Base-by-base conservation (phyloP, 2,329 filamentous ascomycete genomes). In the Lachnellula suecica region DNA sequence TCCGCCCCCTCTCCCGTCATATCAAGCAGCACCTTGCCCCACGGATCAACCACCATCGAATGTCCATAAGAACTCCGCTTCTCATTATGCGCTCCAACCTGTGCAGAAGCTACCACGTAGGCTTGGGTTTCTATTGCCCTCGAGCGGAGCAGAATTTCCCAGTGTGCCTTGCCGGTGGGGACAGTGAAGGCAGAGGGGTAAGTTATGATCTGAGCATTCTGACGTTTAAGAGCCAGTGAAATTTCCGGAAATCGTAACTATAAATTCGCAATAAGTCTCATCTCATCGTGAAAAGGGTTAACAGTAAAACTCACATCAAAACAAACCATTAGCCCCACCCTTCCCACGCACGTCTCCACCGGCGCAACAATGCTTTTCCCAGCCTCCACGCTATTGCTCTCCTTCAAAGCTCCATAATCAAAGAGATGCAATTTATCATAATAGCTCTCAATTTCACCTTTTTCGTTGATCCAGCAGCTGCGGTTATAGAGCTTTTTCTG, bases 341-440 rank as follows among this genome's bases (percentile, higher is more conserved):
- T 83, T 13, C 92, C 92, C 10, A 96, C 67, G 0, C 82, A 72
- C 0, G 86, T 89, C n/a, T 82, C 73, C 63, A 94, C 91, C 0
- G 91, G 91, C 3, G 82, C 69, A 1, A 83, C 73, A 37, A 96
- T 82, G 2, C 71, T 61, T 24, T 70, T 70, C 0, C 91, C 91
- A 4, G 81, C 79, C 64, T 92, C 85, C 0, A 91, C 89, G 42
- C 79, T 87, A 52, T 68, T 61, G 65, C 81, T 85, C 66, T 89
- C 86, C 59, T 78, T 82, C 57, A 88, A 52, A 84, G 79, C 38
- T 78, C 77, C 53, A 84, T 79, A 68, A 29, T 97, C 91, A 71
- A 97, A 97, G 13, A 97, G 79, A 68, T 97, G 92, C 27, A 96
- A 74, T 70, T 97, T 97, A 69, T 96, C 88, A 72, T 97, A 97